These are phyloP conservation scores for Stygiomarasmius scandens DNA, from an alignment of 1,284 basidiomycete species.

Conservation along the genomic window DNA sequence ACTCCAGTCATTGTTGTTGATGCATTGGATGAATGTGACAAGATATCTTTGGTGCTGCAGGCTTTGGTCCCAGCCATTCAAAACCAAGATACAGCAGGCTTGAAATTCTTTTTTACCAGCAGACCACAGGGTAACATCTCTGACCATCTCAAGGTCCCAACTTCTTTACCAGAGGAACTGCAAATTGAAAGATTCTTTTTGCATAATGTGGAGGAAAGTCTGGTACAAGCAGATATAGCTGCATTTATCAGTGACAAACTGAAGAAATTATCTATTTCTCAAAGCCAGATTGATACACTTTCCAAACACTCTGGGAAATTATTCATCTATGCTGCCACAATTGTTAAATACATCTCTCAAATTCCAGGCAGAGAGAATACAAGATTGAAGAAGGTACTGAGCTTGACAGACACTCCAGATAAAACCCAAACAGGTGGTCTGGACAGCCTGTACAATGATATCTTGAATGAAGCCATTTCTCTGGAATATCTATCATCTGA, in stretches of 20 bases:
- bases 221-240: background rate
- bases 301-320: background rate
- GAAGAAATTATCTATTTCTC: background rate
- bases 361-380: background rate
- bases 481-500: background rate
- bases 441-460: background rate
- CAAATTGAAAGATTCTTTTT: background rate
- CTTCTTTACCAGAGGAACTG: too few relatives aligned
- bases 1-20: slow-evolving; percentile 1
- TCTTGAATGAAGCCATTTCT: background rate
- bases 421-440: background rate
- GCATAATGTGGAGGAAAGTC: background rate
- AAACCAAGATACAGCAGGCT: too few relatives aligned
- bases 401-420: background rate
- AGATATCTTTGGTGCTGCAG: background rate
- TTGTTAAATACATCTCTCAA: background rate
- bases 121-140: background rate
- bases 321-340: slow-evolving; percentile 3
- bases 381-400: background rate
- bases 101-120: slow-evolving; percentile 1
- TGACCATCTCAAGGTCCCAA: background rate
- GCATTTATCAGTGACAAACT: background rate
- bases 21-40: slow-evolving; percentile 1
- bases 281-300: background rate
- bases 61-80: background rate